phyloP scores from a whole-genome alignment of 106 monocot species.

The Platanthera zijinensis region DNA sequence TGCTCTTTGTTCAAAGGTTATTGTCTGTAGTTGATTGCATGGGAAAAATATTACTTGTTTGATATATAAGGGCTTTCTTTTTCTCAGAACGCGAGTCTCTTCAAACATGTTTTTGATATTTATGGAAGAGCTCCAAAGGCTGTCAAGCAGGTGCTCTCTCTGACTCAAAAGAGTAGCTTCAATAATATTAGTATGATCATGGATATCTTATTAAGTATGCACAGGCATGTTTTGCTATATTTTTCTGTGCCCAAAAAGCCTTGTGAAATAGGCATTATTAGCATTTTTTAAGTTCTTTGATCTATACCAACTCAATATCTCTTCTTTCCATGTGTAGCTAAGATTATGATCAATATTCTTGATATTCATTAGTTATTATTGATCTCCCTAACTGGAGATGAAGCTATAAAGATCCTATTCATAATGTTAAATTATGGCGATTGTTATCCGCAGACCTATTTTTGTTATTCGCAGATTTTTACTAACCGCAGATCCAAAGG shows the following conservation, averaged over 20 bases:
- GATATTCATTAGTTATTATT: not conserved
- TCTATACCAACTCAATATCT: not conserved
- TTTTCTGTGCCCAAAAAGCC: not conserved
- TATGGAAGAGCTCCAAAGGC: slow-evolving; percentile 83
- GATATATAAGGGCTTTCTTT: slow-evolving; percentile 7
- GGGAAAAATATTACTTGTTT: not conserved
- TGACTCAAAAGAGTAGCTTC: not conserved
- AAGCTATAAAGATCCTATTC: not conserved
- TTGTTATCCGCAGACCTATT: too few relatives aligned
- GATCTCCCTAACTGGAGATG: not conserved
- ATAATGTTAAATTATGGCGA: not conserved
- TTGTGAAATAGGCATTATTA: not conserved
- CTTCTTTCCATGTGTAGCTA: not conserved
- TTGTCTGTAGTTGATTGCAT: not conserved
- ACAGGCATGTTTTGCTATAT: not conserved
- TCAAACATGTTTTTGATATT: slow-evolving; percentile 72
- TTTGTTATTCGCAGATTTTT: too few relatives aligned
- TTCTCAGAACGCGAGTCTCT: slow-evolving; percentile 66
- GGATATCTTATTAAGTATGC: not conserved
- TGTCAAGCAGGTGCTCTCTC: slow-evolving; percentile 66
- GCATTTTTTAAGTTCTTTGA: not conserved
- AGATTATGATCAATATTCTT: not conserved
- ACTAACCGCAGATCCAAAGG: too few relatives aligned
- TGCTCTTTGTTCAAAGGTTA: slow-evolving; percentile 85
- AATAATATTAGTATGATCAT: too few relatives aligned